Evolutionary conservation across 1,139 yeast genomes (phyloP).

Genomic region (Kluyveromyces sp.): DNA sequence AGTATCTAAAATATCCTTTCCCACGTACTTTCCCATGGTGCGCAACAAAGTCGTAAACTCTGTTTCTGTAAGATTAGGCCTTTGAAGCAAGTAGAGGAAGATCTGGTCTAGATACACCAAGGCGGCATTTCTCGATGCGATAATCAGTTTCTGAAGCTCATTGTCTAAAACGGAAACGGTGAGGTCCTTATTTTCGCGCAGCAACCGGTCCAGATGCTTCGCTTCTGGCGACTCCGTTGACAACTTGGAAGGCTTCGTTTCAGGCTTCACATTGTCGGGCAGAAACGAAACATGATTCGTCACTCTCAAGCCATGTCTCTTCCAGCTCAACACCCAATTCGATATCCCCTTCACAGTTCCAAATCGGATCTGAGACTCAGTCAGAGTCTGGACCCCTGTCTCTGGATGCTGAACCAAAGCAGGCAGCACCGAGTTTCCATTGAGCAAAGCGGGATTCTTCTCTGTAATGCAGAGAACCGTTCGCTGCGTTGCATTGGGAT

Average conservation of each 20-base stretch:
- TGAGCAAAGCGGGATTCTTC: conserved; percentile 14
- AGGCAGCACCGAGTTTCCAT: conserved; percentile 18
- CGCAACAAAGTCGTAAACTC: background rate
- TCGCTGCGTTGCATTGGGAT: conserved; percentile 19
- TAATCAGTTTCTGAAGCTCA: conserved; percentile 12
- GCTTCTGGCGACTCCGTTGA: background rate
- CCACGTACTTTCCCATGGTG: conserved; percentile 1
- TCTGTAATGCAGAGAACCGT: conserved; percentile 19
- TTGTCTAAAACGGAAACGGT: conserved; percentile 11
- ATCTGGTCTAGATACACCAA: conserved; percentile 4
- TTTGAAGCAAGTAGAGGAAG: conserved; percentile 14
- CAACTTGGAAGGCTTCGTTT: background rate
- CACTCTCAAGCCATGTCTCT: background rate
- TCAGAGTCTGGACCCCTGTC: conserved; percentile 9
- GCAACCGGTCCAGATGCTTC: background rate
- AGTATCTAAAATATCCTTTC: conserved; percentile 2
- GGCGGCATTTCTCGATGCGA: background rate
- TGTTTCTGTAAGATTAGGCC: background rate
- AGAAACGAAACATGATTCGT: background rate
- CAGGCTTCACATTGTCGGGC: background rate
- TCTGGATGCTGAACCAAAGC: conserved; percentile 12
- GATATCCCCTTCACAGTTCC: conserved; percentile 15
- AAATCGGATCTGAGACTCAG: conserved; percentile 14
- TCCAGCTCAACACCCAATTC: conserved; percentile 13
- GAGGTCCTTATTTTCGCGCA: conserved; percentile 7